Evolutionary conservation across 2,329 filamentous ascomycete genomes (phyloP).

Genomic region (Graphium sp.): DNA sequence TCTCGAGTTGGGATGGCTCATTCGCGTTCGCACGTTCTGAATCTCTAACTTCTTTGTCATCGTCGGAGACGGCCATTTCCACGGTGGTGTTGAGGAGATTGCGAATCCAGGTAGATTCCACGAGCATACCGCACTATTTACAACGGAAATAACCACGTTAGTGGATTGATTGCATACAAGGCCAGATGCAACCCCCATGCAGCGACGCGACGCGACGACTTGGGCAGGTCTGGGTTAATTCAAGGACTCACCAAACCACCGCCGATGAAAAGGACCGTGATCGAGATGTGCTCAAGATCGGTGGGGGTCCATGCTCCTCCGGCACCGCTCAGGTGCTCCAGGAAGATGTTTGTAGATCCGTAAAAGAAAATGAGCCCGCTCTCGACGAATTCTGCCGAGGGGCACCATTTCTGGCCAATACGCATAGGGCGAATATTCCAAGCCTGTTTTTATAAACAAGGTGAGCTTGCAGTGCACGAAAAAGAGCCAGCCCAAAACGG

Average conservation of each 20-base stretch:
- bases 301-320: conserved; percentile 56
- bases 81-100: conserved; percentile 44
- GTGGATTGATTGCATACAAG: no score
- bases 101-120: conserved; percentile 58
- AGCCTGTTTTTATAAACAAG: conserved; percentile 24
- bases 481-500: not conserved
- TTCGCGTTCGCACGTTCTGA: conserved; percentile 1
- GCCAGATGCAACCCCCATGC: no score
- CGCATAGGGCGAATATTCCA: conserved; percentile 69
- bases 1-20: conserved; percentile 21
- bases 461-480: conserved; percentile 5
- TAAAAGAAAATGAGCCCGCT: conserved; percentile 83
- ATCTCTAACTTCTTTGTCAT: conserved; percentile 21
- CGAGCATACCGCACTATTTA: conserved; percentile 57
- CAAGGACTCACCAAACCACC: conserved; percentile 56
- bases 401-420: conserved; percentile 44
- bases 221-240: not conserved
- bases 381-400: conserved; percentile 78
- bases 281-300: conserved; percentile 84
- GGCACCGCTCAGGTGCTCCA: conserved; percentile 70
- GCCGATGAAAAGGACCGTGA: conserved; percentile 85
- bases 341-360: conserved; percentile 75
- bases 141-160: not conserved
- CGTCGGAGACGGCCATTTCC: conserved; percentile 18
- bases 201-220: no score